Evolutionary conservation across 441 rosid genomes (phyloP), one percentile per base, ranked within the genome.

Genomic region (Theobroma grandiflorum): DNA sequence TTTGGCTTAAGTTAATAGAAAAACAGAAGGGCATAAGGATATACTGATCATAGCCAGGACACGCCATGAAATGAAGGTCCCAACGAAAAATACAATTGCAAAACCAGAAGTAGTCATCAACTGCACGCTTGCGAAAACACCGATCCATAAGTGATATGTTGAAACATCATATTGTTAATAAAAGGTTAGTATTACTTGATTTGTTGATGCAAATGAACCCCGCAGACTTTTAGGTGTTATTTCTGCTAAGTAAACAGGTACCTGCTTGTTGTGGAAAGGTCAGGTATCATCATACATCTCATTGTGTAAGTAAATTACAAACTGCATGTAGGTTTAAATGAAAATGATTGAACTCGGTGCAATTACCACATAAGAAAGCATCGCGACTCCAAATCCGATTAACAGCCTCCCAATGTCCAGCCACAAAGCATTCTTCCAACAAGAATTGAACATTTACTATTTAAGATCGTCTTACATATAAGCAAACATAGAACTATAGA

Each of bases 201-300:
- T 85, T 52, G 89, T 85, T 31, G 90, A 79, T 8, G 87, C 85
- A 85, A 90, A 91, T 18, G 90, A 86, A 76, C 98, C 98, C 40
- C 96, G 82, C 45, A 87, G 81, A 76, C 85, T 83, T 82, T 90
- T 90, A 11, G 98, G 98, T 37, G 97, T 85, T 64, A 94, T 89
- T 86, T 94, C 97, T 26, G 97, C 94, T 38, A 94, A 84, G 59
- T 89, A 94, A 40, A 91, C 76, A 0, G 96, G 95, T 55, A 90
- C 91, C 96, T 93, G 85, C 7, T 47, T 14, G 43, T 76, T 33
- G 53, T 61, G 42, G 33, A 10, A 71, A 71, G 38, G 20, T 22
- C 45, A 63, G 50, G 31, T 72, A 49, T 72, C 11, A 47, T 69
- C 10, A 20, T 11, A 43, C 9, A 47, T 20, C 49, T 73, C 43